Evolutionary conservation across 2,329 filamentous ascomycete genomes (phyloP), one percentile per base, ranked within the genome.

Genomic region (Ophiostoma sp.): DNA sequence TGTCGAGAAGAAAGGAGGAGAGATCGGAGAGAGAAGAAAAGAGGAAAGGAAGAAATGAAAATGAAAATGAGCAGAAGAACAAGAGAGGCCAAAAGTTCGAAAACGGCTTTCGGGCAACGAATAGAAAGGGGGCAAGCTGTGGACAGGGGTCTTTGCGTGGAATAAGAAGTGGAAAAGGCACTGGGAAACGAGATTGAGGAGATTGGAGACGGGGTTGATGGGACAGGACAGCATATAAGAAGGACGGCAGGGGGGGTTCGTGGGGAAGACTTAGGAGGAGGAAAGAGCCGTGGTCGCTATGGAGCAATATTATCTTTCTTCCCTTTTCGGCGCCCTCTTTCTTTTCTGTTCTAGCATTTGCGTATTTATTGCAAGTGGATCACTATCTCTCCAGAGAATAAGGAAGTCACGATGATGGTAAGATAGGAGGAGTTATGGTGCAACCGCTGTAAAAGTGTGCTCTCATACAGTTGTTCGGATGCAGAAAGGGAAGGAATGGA

Each of bases 221-320:
- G 33, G 68, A 69, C 55, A 69, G 42, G 48, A 63, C 64, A 52
- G 64, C 55, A 64, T 64, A 63, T 69, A 59, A 50, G 17, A 63
- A 55, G 36, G 42, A 55, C n/a, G 63, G 48, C 63, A 63, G 64
- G 52, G 64, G 71, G 36, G 50, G 42, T n/a, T 42, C 63, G 22
- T 12, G 31, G 36, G 22, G 36, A 36, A 7, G 19, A 52, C n/a
- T n/a, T n/a, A n/a, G n/a, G n/a, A 22, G 22, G 50, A 17, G 50
- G 50, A 59, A 57, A 28, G 50, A 70, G 68, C 50, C 28, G 45
- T 42, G 33, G 50, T 70, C 48, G 48, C 68, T 70, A 70, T 22
- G 69, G 68, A 17, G 69, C 70, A 64, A 63, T 63, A 63, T 66
- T 72, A 39, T 72, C 59, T 25, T 64, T 66, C 42, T 72, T 72